Evolutionary conservation across 2,329 filamentous ascomycete genomes (phyloP).

Genomic region (Chaetomium sp.): DNA sequence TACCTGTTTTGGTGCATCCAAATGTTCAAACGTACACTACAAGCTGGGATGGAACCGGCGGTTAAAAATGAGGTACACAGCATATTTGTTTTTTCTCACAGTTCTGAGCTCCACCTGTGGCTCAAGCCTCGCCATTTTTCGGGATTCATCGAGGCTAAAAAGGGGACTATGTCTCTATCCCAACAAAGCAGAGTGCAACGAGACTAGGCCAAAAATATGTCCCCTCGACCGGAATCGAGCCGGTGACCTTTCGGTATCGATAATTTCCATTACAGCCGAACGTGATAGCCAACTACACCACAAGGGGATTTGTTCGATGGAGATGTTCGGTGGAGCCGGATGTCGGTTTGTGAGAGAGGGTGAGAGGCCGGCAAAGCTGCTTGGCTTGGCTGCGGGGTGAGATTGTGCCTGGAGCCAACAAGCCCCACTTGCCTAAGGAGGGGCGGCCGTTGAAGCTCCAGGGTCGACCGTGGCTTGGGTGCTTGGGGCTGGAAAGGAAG

Average conservation of each 20-base stretch:
- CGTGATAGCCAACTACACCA: conserved; percentile 35
- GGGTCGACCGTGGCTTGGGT: background rate
- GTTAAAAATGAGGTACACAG: too few species aligned
- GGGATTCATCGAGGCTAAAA: background rate
- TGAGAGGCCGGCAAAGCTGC: too few species aligned
- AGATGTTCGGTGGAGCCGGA: conserved; percentile 8
- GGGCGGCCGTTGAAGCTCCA: background rate
- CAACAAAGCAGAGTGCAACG: too few species aligned
- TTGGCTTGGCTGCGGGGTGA: background rate
- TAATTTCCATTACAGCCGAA: conserved; percentile 33
- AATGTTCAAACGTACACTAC: too few species aligned
- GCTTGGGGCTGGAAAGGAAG: background rate
- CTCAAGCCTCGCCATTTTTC: too few species aligned
- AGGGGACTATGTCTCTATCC: background rate
- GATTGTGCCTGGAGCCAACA: too few species aligned
- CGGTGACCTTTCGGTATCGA: conserved; percentile 33
- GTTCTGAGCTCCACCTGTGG: too few species aligned
- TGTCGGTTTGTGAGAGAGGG: conserved; percentile 6
- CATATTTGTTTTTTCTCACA: too few species aligned
- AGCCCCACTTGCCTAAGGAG: background rate
- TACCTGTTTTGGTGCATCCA: too few species aligned
- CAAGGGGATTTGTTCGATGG: conserved; percentile 27
- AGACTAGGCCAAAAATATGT: conserved; percentile 4
- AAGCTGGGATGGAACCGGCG: too few species aligned
- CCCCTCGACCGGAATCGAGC: conserved; percentile 34